Base-by-base conservation (phyloP, 2,329 filamentous ascomycete genomes). In the Alternaria brassicicola region DNA sequence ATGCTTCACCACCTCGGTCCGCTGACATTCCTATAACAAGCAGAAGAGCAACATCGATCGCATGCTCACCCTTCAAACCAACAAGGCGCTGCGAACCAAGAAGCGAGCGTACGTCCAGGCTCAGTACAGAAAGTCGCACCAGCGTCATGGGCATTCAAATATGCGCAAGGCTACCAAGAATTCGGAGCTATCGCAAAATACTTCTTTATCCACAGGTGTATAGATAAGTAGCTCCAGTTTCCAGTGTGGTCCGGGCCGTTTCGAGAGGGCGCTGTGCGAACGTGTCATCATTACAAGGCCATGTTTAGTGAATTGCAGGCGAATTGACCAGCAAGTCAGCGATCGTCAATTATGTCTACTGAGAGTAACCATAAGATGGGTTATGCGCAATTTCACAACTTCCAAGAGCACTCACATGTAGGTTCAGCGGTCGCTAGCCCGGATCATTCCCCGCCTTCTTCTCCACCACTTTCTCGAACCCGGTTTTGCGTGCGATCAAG, bases 161-260 rank as follows among this genome's bases (percentile, higher is more conserved):
- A 48, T 26, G 56, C 56, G 13, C 23, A 47, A 12, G 39, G 53
- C 30, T 4, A 19, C 0, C 30, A 31, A 17, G 45, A 48, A 12
- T 17, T 55, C 13, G 31, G 39, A 26, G 43, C 51, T 9, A 39
- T 55, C 33, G 56, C 51, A 5, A 50, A 54, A 9, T 54, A 59
- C 19, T 54, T 45, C 38, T 55, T 55, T 31, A 50, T 59, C 15
- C 41, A 38, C 21, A 25, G 1, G 6, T 45, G 45, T 12, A 47
- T 55, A 17, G 51, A 55, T 15, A 26, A 43, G 17, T 30, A 28
- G 7, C 31, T 55, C 2, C 26, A 50, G 5, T 31, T 25, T 2
- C 51, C 50, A 8, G n/a, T 59, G 17, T 55, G 38, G 4, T 31
- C 42, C 19, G 26, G 26, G 15, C 17, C 42, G 10, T 46, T 46